Conservation (phyloP, 331 rosid species). For the Cucumis variabilis region DNA sequence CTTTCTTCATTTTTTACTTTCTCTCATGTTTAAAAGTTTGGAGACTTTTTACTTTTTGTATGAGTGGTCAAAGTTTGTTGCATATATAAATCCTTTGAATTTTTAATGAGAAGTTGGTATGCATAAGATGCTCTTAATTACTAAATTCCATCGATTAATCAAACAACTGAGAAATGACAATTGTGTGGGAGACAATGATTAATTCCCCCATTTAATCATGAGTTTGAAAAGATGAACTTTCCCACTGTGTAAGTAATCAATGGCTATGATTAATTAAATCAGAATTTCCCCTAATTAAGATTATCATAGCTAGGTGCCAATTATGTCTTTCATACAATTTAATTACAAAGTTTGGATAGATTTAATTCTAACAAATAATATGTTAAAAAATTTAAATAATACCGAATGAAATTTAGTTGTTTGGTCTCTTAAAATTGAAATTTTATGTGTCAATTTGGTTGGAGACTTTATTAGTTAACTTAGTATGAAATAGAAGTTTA, state of each 20-base stretch:
- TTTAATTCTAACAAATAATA: background rate
- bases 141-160: background rate
- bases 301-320: background rate
- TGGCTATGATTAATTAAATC: constrained; percentile 9
- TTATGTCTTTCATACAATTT: background rate
- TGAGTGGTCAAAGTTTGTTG: background rate
- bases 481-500: no score
- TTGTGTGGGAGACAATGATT: constrained; percentile 4
- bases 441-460: background rate
- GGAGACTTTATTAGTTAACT: no score
- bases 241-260: constrained; percentile 16
- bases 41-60: background rate
- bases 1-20: no score
- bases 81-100: background rate
- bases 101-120: background rate
- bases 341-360: background rate
- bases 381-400: background rate
- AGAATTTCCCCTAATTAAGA: background rate
- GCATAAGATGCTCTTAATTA: constrained; percentile 4
- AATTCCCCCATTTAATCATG: background rate
- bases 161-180: background rate
- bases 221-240: background rate
- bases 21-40: background rate
- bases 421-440: background rate
- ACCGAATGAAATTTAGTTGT: background rate